Conservation (phyloP, 2,329 filamentous ascomycete genomes). For the Gremmenia infestans region DNA sequence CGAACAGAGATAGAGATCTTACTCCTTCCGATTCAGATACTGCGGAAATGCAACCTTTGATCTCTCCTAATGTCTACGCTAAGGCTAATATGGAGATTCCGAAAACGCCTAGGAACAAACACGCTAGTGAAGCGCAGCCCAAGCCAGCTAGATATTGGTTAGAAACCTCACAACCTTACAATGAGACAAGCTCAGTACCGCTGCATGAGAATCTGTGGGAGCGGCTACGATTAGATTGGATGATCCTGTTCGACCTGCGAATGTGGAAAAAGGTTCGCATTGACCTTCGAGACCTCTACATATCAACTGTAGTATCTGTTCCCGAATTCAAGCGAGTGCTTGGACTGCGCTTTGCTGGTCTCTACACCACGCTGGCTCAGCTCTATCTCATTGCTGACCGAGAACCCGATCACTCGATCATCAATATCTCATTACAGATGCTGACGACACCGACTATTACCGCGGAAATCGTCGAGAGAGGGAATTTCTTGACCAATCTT, state of each 20-base stretch:
- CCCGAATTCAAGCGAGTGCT: constrained; percentile 94
- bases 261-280: constrained; percentile 96
- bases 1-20: constrained; percentile 51
- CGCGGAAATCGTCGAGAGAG: constrained; percentile 87
- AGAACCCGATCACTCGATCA: constrained; percentile 96
- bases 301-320: constrained; percentile 91
- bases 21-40: constrained; percentile 72
- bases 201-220: constrained; percentile 84
- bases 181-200: constrained; percentile 55
- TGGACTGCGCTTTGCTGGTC: constrained; percentile 85
- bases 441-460: constrained; percentile 95
- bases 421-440: constrained; percentile 95
- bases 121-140: constrained; percentile 43
- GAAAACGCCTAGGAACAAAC: constrained; percentile 63
- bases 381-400: constrained; percentile 93
- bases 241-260: constrained; percentile 88
- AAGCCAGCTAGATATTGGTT: constrained; percentile 80
- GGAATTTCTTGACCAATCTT: constrained; percentile 91
- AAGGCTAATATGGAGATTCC: constrained; percentile 71
- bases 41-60: constrained; percentile 53
- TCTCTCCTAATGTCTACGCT: constrained; percentile 55
- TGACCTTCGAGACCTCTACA: constrained; percentile 87
- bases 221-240: constrained; percentile 84
- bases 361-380: constrained; percentile 91
- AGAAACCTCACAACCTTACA: constrained; percentile 68